Evolutionary conservation across 2,329 filamentous ascomycete genomes (phyloP), one percentile per base, ranked within the genome.

Genomic region (Cladosporium sp.): DNA sequence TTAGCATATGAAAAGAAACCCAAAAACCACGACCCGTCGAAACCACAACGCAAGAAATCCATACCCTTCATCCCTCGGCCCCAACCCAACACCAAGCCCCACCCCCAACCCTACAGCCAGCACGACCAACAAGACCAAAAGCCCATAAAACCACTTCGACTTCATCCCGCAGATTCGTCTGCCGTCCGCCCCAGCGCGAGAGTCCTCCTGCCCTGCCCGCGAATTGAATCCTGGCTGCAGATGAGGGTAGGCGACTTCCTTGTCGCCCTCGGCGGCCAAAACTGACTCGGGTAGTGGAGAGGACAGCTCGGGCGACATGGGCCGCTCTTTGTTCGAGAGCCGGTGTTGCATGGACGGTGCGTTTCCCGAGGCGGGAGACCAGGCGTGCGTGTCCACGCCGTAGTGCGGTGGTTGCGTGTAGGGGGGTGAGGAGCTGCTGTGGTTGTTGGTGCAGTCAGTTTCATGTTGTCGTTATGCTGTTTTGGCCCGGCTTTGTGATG

Each of bases 61-160:
- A 56, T 55, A 59, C 57, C 32, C 50, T 15, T 59, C 50, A 4
- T 59, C 47, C 34, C 64, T 65, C 27, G 62, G 64, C 15, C 64
- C 68, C 12, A 72, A 55, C 4, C 70, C 70, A 11, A 66, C 63
- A 29, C 68, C 68, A 7, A 72, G 57, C 4, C 64, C 69, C 7
- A 69, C 61, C 1, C 58, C 70, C 8, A 72, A 56, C 4, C 61
- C 63, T 30, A 71, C 50, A 1, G 66, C 54, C 36, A 62, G 56
- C 30, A 67, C 47, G 3, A 70, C 7, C 8, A 67, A 41, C 2
- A 56, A 34, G 12, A 45, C 54, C 1, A 64, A n/a, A 8, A 63
- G 34, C 4, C 53, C n/a, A 22, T 53, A 58, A 19, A 65, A 57
- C 47, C 51, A 53, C 27, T 51, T 38, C 19, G 37, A 20, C 8